Evolutionary conservation across 2,329 filamentous ascomycete species (phyloP).

Genomic region (Tolypocladium ovalisporum): DNA sequence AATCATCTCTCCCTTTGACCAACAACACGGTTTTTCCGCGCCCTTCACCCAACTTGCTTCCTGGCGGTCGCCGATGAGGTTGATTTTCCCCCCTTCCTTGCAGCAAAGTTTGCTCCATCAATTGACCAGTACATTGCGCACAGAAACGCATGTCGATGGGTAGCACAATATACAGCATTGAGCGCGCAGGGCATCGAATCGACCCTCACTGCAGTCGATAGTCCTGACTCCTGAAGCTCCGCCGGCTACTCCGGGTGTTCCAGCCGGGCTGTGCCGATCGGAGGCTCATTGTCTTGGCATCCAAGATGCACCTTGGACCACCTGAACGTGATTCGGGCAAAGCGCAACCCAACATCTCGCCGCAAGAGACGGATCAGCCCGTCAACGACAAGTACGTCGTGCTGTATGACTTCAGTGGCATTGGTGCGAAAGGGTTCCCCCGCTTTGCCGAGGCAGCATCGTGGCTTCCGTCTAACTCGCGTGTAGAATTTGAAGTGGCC

Average conservation of each 20-base stretch:
- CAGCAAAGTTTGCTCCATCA: neutral
- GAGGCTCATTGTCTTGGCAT: neutral
- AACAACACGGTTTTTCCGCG: neutral
- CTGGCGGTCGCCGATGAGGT: neutral
- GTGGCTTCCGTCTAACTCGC: neutral
- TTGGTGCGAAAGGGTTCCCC: slow-evolving; percentile 17
- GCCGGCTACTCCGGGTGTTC: neutral
- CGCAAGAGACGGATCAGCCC: neutral
- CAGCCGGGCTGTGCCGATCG: neutral
- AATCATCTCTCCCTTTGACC: neutral
- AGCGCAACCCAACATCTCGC: neutral
- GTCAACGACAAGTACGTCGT: slow-evolving; percentile 30
- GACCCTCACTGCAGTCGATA: neutral
- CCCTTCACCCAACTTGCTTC: neutral
- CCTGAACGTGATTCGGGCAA: neutral
- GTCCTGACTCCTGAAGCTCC: neutral
- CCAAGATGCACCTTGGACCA: neutral
- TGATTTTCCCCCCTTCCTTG: neutral
- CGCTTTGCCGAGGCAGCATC: neutral
- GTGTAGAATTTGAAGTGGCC: slow-evolving; percentile 21
- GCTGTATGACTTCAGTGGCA: slow-evolving; percentile 23
- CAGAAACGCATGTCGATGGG: no score
- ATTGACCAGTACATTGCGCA: neutral
- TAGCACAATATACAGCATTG: no score
- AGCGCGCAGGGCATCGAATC: neutral